Evolutionary conservation across 306 rosid species (phyloP), one percentile per base, ranked within the genome.

Genomic region (Crataegus laevigata): DNA sequence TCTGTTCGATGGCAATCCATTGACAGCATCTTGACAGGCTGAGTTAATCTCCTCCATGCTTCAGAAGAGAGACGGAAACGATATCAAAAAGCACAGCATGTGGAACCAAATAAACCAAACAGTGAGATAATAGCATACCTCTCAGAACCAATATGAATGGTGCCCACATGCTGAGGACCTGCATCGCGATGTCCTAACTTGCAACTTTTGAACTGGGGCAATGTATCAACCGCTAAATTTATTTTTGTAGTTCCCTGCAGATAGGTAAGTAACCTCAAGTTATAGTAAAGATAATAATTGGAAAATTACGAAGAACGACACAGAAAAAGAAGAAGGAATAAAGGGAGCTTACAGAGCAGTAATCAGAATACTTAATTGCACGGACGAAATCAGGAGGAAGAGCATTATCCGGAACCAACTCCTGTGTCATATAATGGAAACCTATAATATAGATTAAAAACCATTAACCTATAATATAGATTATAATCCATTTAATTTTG

Each of bases 61-160:
- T 32, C 75, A 69, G 38, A 83, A 67, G 70, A 55, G 77, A 13
- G 36, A 78, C 52, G 38, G 72, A 79, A 71, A 78, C 80, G 67
- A 71, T 43, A 65, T 26, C 52, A 68, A 67, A 26, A 42, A 45
- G 45, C 21, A 47, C 15, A 43, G 68, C 3, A 25, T 50, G 57
- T 54, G 54, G 55, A 60, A 58, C 13, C 11, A 63, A 40, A 19
- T 60, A 69, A 22, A 69, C 62, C 54, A 50, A 50, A 11, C 26
- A 43, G 25, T 63, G 38, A 63, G 78, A 71, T 66, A 62, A 43
- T 4, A 54, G 36, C 78, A 50, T 75, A 93, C 97, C 96, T 92
- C 83, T 94, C 97, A 28, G 96, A 85, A 82, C 96, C 99, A 55
- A 94, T 94, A 84, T 94, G 99, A 79, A 90, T 92, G 59, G 97